phyloP scores from a whole-genome alignment of 1,284 basidiomycete species.

The Tremellales sp. region DNA sequence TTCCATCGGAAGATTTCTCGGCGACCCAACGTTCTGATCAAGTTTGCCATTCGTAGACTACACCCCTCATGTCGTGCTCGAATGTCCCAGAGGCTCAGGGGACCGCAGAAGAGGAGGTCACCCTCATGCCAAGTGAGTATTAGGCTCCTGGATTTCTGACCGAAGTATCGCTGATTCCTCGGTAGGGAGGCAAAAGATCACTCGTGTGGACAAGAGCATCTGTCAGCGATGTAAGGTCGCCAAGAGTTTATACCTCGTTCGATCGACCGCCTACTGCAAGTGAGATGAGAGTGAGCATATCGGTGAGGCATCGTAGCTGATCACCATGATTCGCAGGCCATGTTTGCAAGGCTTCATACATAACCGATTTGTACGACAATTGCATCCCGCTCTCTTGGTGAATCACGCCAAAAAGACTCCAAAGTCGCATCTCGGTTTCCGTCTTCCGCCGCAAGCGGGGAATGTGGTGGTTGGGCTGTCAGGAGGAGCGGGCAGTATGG shows the following conservation, averaged over 20 bases:
- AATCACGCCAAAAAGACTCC: slow-evolving; percentile 1
- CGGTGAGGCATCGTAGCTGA: slow-evolving; percentile 2
- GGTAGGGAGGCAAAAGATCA: slow-evolving; percentile 22
- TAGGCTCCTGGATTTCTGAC: not conserved
- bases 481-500: slow-evolving; percentile 42
- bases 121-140: slow-evolving; percentile 39
- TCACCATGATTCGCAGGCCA: slow-evolving; percentile 9
- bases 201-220: slow-evolving; percentile 20
- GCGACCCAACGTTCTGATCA: slow-evolving; percentile 68
- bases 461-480: slow-evolving; percentile 34
- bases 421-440: slow-evolving; percentile 6
- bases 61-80: slow-evolving; percentile 43
- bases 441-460: slow-evolving; percentile 26
- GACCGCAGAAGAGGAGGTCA: slow-evolving; percentile 16
- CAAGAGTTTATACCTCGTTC: slow-evolving; percentile 33
- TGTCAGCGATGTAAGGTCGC: slow-evolving; percentile 36
- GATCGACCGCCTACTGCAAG: slow-evolving; percentile 39
- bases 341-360: slow-evolving; percentile 32
- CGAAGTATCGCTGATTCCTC: not conserved
- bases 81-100: slow-evolving; percentile 22
- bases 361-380: slow-evolving; percentile 21
- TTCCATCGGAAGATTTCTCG: no score
- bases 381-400: slow-evolving; percentile 32
- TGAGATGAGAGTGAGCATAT: slow-evolving; percentile 12
- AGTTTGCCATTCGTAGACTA: slow-evolving; percentile 82